phyloP scores from a whole-genome alignment of 176 grass and related monocot species.

The barley (Hordeum vulgare) region DNA sequence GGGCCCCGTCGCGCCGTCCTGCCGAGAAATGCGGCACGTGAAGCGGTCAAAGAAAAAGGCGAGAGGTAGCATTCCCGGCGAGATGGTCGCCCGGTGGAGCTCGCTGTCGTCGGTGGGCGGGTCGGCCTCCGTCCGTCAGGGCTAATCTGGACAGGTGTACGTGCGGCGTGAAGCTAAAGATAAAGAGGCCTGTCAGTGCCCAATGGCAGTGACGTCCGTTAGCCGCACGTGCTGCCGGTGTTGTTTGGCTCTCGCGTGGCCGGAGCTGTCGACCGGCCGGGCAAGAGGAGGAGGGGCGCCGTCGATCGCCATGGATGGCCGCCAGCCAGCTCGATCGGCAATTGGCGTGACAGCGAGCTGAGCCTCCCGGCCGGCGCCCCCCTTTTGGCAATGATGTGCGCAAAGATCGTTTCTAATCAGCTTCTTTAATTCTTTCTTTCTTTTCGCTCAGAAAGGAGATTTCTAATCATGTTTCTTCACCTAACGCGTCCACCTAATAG shows the following conservation, averaged over 20 bases:
- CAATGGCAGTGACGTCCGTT: not conserved
- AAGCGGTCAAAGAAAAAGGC: not conserved
- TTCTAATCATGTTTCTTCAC: not conserved
- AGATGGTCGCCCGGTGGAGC: not conserved
- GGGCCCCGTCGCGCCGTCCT: not conserved
- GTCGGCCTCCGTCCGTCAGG: slow-evolving; percentile 4
- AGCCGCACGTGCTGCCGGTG: slow-evolving; percentile 18
- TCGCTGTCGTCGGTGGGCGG: not conserved
- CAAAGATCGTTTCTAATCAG: too few species aligned
- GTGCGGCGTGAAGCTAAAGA: not conserved
- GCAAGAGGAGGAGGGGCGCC: not conserved
- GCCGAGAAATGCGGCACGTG: slow-evolving; percentile 6
- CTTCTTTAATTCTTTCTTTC: not conserved
- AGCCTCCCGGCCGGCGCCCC: not conserved
- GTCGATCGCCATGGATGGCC: slow-evolving; percentile 3
- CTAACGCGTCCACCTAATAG: not conserved
- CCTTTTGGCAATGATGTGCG: not conserved
- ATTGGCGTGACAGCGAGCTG: slow-evolving; percentile 10
- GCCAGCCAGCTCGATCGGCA: slow-evolving; percentile 16
- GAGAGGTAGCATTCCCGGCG: not conserved
- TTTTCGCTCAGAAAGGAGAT: not conserved
- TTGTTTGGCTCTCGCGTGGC: not conserved
- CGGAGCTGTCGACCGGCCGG: not conserved
- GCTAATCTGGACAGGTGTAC: slow-evolving; percentile 2
- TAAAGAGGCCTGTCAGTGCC: too few species aligned